Evolutionary conservation across 1,284 basidiomycete species (phyloP).

Genomic region (Laetiporus sulphureus): DNA sequence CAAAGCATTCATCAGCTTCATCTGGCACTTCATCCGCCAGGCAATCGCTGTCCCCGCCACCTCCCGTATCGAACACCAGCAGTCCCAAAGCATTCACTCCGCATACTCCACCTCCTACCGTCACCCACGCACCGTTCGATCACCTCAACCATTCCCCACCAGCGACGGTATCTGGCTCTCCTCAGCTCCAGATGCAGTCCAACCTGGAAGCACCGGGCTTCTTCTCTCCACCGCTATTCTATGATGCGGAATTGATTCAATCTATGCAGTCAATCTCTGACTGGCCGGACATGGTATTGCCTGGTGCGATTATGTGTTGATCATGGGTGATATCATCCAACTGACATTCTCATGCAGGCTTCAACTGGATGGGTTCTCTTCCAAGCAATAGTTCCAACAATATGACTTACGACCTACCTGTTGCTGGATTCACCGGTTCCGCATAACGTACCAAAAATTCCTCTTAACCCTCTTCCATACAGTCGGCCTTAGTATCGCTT

Average conservation of each 20-base stretch:
- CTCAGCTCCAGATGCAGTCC: slow-evolving; percentile 7
- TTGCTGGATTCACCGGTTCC: too few species aligned
- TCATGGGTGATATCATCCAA: not conserved
- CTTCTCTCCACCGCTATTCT: slow-evolving; percentile 47
- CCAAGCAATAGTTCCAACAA: too few species aligned
- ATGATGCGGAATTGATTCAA: slow-evolving; percentile 53
- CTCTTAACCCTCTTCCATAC: too few species aligned
- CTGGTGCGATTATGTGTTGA: slow-evolving; percentile 32
- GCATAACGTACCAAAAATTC: too few species aligned
- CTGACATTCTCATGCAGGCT: slow-evolving; percentile 12
- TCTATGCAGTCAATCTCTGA: slow-evolving; percentile 53
- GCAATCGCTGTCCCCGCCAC: slow-evolving; percentile 6
- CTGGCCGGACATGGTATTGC: slow-evolving; percentile 47
- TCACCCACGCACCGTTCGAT: not conserved
- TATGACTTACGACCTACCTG: too few species aligned
- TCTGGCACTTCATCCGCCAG: slow-evolving; percentile 4
- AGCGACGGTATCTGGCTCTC: not conserved
- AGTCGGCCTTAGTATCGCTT: too few species aligned
- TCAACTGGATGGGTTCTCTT: slow-evolving; percentile 23
- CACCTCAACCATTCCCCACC: not conserved
- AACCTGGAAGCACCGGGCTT: slow-evolving; percentile 32
- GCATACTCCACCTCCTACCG: not conserved
- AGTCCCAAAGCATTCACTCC: slow-evolving; percentile 2
- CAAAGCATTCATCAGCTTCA: slow-evolving; percentile 12
- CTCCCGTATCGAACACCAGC: not conserved